These are phyloP conservation scores for Hyaloscypha hepaticicola DNA, from an alignment of 495 filamentous ascomycete species.

Conservation along the genomic window DNA sequence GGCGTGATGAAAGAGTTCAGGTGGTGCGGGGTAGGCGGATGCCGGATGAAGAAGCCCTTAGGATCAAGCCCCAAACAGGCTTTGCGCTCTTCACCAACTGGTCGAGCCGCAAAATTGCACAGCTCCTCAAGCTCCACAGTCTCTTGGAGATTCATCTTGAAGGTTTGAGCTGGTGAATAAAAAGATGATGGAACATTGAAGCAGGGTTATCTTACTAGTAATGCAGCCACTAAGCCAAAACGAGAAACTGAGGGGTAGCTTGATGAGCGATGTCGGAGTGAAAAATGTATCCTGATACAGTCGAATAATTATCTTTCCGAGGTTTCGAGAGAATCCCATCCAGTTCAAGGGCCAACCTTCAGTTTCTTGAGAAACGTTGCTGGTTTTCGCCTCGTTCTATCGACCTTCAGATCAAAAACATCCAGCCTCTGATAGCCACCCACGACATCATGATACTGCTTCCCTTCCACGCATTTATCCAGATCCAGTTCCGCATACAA, in stretches of 20 bases:
- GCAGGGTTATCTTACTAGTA: background rate
- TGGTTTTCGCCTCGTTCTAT: slow-evolving; percentile 12
- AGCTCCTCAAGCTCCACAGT: background rate
- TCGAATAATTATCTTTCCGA: background rate
- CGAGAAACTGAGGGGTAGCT: background rate
- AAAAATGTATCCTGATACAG: background rate
- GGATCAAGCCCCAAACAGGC: background rate
- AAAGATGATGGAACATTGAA: background rate
- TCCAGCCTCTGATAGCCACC: slow-evolving; percentile 18
- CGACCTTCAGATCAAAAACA: slow-evolving; percentile 17
- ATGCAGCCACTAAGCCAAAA: background rate
- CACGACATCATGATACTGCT: slow-evolving; percentile 18
- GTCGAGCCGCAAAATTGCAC: background rate
- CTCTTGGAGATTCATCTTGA: background rate
- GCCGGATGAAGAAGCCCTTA: background rate
- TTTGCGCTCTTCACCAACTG: background rate
- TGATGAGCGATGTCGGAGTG: background rate
- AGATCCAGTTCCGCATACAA: slow-evolving; percentile 14
- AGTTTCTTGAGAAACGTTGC: background rate
- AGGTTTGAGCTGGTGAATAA: background rate
- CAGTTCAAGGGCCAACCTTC: background rate
- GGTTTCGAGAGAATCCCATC: background rate
- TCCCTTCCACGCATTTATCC: slow-evolving; percentile 14
- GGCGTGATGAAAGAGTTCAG: slow-evolving; percentile 1
- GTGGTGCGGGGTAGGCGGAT: slow-evolving; percentile 6